These are phyloP conservation scores for Fusarium subtropicale DNA, from an alignment of 2,329 filamentous ascomycete genomes.

Conservation along the genomic window DNA sequence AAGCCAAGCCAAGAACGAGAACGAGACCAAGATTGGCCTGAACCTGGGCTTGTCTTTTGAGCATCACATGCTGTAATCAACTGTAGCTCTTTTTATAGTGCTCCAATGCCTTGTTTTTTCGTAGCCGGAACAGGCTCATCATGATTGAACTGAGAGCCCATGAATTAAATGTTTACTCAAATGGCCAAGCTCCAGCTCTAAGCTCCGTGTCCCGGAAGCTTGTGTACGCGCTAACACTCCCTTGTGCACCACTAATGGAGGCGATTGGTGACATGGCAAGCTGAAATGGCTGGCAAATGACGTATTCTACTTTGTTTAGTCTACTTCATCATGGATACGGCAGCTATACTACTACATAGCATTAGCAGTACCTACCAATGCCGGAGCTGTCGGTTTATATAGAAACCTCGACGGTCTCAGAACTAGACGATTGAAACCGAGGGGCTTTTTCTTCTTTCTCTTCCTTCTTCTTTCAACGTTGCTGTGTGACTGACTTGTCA, in stretches of 20 bases:
- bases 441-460: not conserved
- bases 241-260: constrained; percentile 11
- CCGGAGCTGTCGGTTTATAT: constrained; percentile 23
- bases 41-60: not conserved
- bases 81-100: not conserved
- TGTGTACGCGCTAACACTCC: constrained; percentile 34
- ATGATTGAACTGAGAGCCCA: not conserved
- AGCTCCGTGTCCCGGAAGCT: constrained; percentile 33
- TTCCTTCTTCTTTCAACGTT: constrained; percentile 6
- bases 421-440: not conserved
- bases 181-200: constrained; percentile 21
- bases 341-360: not conserved
- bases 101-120: constrained; percentile 5
- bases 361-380: not conserved
- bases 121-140: constrained; percentile 1
- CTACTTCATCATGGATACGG: constrained; percentile 24
- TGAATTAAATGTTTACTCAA: constrained; percentile 12
- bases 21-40: not conserved
- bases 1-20: not conserved
- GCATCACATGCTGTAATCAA: not conserved
- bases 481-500: constrained; percentile 6
- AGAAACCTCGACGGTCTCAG: constrained; percentile 14
- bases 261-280: constrained; percentile 34
- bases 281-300: constrained; percentile 39
- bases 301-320: constrained; percentile 43